These are phyloP conservation scores for Agrocybe chaxingu DNA, from an alignment of 768 basidiomycete species.

Conservation along the genomic window DNA sequence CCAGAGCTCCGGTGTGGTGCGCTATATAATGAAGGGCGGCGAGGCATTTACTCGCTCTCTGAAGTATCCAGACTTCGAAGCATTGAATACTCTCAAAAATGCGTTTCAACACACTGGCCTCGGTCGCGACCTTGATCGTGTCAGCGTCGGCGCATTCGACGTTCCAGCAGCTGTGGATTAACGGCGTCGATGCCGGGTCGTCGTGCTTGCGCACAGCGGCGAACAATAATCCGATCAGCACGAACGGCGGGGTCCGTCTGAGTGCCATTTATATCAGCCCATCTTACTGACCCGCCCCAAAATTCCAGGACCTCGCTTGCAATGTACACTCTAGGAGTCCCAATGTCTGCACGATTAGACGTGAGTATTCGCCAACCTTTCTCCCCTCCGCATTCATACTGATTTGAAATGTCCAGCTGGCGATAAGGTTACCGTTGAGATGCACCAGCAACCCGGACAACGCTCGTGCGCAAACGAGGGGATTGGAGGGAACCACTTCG, in stretches of 20 bases:
- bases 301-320: constrained; percentile 42
- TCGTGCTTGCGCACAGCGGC: constrained; percentile 43
- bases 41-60: not conserved
- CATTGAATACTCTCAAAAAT: constrained; percentile 12
- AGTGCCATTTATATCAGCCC: constrained; percentile 4
- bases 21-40: too few species aligned
- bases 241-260: constrained; percentile 33
- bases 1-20: too few species aligned
- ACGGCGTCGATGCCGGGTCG: constrained; percentile 42
- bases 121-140: constrained; percentile 32
- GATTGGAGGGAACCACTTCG: constrained; percentile 50
- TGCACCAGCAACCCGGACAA: constrained; percentile 49
- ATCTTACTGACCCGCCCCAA: not conserved
- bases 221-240: constrained; percentile 43
- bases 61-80: too few species aligned
- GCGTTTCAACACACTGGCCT: constrained; percentile 22
- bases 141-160: constrained; percentile 49
- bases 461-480: constrained; percentile 44
- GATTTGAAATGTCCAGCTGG: constrained; percentile 28
- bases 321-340: constrained; percentile 34
- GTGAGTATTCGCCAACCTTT: constrained; percentile 20
- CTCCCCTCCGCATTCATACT: not conserved
- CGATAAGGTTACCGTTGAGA: constrained; percentile 46
- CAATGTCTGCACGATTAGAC: constrained; percentile 39
- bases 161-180: constrained; percentile 54